These are phyloP conservation scores for Trichocomaceae sp. DNA, from an alignment of 2,329 filamentous ascomycete species.

Conservation along the genomic window DNA sequence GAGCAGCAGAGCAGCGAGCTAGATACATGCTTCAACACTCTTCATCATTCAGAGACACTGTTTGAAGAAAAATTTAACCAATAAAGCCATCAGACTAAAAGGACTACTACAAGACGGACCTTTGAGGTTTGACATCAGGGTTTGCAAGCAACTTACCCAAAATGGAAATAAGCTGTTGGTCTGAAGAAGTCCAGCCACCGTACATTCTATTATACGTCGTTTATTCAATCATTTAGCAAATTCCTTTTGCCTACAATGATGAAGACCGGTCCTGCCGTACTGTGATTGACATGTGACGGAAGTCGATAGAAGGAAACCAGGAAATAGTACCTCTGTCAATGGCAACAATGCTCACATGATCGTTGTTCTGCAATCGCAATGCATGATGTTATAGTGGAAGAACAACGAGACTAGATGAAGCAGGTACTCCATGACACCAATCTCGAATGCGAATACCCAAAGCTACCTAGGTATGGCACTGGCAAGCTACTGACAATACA, in stretches of 20 bases:
- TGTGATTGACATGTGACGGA: background rate
- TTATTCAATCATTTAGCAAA: no score
- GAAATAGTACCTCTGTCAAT: background rate
- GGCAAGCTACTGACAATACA: background rate
- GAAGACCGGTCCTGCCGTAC: background rate
- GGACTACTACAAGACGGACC: no score
- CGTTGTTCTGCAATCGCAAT: slow-evolving; percentile 1
- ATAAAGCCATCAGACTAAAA: no score
- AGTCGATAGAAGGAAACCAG: background rate
- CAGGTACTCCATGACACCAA: background rate
- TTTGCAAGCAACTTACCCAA: slow-evolving; percentile 13
- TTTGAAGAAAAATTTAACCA: no score
- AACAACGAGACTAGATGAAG: background rate
- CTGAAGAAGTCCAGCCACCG: no score
- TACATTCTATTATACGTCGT: no score
- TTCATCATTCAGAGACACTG: no score
- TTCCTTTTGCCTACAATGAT: background rate
- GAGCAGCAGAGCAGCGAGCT: no score
- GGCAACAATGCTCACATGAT: slow-evolving; percentile 1
- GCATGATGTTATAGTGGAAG: background rate
- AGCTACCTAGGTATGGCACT: background rate
- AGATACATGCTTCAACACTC: no score
- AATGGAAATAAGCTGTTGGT: slow-evolving; percentile 12
- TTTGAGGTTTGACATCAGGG: background rate
- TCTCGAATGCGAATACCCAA: slow-evolving; percentile 5